Conservation (phyloP, 192 early-diverging fungal genomes). For the Backusella tuberculispora region DNA sequence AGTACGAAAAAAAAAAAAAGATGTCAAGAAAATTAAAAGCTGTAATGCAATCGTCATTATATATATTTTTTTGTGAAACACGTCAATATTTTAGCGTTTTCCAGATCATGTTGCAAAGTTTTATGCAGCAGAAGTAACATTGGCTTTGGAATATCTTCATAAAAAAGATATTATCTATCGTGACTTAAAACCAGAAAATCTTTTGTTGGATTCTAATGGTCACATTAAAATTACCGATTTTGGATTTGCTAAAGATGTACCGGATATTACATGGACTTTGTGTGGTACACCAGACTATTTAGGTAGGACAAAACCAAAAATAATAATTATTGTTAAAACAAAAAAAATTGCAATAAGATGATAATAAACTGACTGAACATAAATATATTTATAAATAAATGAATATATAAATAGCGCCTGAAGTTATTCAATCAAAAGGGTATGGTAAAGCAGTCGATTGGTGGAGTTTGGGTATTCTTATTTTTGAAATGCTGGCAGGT, state of each 20-base stretch:
- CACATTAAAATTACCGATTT: conserved; percentile 87
- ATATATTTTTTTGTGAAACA: neutral
- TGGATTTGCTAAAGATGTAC: conserved; percentile 84
- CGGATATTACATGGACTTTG: conserved; percentile 83
- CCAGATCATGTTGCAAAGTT: conserved; percentile 72
- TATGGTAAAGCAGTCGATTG: conserved; percentile 92
- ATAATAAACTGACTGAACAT: too few relatives aligned
- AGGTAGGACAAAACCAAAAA: conserved; percentile 13
- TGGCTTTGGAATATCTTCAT: conserved; percentile 79
- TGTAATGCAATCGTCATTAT: neutral
- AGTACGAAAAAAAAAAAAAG: neutral
- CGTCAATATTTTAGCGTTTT: conserved; percentile 52
- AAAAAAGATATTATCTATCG: conserved; percentile 75
- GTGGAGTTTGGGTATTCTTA: conserved; percentile 91
- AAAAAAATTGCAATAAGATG: neutral
- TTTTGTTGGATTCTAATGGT: conserved; percentile 73
- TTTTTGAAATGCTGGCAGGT: conserved; percentile 94
- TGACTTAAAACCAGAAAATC: conserved; percentile 82
- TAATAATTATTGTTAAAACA: conserved; percentile 73
- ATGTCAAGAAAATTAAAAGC: too few relatives aligned
- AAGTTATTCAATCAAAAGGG: conserved; percentile 90
- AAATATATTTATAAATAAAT: neutral
- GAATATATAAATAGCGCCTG: conserved; percentile 66
- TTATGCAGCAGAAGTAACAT: conserved; percentile 72
- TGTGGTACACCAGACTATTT: conserved; percentile 83